Evolutionary conservation across 768 basidiomycete species (phyloP), one percentile per base, ranked within the genome.

Genomic region (Lactarius hatsudake): DNA sequence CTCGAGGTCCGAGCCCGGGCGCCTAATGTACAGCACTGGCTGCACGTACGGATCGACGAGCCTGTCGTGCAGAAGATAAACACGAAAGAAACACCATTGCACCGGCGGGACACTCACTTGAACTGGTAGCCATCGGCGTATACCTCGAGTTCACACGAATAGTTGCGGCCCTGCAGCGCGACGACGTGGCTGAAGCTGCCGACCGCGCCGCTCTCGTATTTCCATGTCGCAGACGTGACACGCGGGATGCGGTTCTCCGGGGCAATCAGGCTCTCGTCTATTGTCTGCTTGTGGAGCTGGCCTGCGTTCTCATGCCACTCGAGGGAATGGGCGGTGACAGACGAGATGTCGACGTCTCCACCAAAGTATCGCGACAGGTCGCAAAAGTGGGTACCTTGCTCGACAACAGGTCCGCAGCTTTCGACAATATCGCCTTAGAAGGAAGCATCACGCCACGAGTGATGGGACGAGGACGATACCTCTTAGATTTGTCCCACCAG

Each of bases 351-450:
- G 65, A 97, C 93, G 71, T 96, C 93, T 18, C 96, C 96, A 61
- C 96, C 96, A 74, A 98, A 98, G 82, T 96, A 96, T 71, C 96
- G 90, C 48, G 94, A 97, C 54, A 97, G 84, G 79, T 98, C 95
- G 73, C 93, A 95, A 80, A 98, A 96, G 80, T 98, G 96, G 17
- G 96, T 98, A 57, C 93, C 96, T 80, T 94, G 91, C 77, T 94
- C 94, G 69, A 96, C 80, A 72, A 95, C 82, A 5, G 93, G 92
- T 23, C 92, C 92, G 62, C 85, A 89, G 74, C 91, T 89, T 32
- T 61, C 18, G 36, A 51, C 34, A 71, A 53, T 8, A 48, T 58
- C 43, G 34, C 51, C 55, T 45, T 53, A 40, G 51, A 28, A 40
- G 18, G 43, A 59, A 58, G 17, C 17, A 15, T 32, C 55, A 36